These are phyloP conservation scores for Citrus sp. DNA, from an alignment of 345 rosid genomes.

Conservation along the genomic window DNA sequence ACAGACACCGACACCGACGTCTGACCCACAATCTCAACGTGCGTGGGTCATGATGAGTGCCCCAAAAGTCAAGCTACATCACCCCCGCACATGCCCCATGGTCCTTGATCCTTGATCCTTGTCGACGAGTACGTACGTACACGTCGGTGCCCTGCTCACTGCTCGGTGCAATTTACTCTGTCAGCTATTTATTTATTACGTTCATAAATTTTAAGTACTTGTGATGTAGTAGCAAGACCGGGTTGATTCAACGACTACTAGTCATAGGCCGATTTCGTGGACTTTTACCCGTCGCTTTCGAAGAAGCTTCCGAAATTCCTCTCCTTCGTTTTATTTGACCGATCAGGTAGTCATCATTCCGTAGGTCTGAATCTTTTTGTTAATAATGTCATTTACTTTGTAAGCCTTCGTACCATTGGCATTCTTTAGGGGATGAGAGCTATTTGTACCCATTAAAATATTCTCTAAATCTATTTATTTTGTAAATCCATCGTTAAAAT, in stretches of 20 bases:
- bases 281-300: background rate
- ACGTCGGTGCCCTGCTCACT: background rate
- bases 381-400: background rate
- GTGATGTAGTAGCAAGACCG: background rate
- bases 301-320: background rate
- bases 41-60: background rate
- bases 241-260: background rate
- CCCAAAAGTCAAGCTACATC: slow-evolving; percentile 7
- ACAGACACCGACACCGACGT: slow-evolving; percentile 20
- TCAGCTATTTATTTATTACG: too few relatives aligned
- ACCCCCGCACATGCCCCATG: slow-evolving; percentile 1
- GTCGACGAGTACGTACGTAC: background rate
- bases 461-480: too few relatives aligned
- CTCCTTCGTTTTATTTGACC: background rate
- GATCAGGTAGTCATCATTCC: too few relatives aligned
- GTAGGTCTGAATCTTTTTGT: too few relatives aligned
- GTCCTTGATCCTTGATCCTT: too few relatives aligned
- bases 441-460: too few relatives aligned
- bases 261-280: background rate
- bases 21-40: slow-evolving; percentile 4
- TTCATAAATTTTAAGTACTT: too few relatives aligned
- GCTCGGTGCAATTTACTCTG: too few relatives aligned
- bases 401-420: background rate
- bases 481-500: too few relatives aligned
- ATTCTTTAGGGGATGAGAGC: background rate